Conservation (phyloP, 805 yeast genomes). For the Yarrowia sp. region DNA sequence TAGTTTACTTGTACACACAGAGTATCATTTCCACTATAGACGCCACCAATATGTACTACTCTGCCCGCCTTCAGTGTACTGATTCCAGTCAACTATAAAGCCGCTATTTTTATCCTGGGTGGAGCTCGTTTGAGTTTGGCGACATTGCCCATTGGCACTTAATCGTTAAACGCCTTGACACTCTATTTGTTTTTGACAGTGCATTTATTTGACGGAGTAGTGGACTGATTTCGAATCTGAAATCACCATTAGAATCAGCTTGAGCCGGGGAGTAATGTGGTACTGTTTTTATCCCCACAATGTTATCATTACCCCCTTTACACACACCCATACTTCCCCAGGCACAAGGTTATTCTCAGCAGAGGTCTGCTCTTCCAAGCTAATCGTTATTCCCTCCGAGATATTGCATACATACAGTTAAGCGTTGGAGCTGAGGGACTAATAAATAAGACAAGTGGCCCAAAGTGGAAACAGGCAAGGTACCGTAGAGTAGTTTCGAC, state of each 20-base stretch:
- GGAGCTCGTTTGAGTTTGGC: not conserved
- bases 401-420: conserved; percentile 2
- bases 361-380: not conserved
- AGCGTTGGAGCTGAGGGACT: conserved; percentile 1
- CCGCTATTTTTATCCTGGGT: not conserved
- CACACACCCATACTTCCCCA: not conserved
- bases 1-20: no score
- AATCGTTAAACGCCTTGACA: conserved; percentile 11
- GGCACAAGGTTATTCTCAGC: not conserved
- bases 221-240: no score
- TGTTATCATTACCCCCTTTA: no score
- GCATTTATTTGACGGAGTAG: not conserved
- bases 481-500: not conserved
- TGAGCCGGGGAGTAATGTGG: not conserved
- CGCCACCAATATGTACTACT: no score
- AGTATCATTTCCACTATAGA: no score
- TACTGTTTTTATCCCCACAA: not conserved
- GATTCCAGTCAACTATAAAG: not conserved
- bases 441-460: conserved; percentile 4
- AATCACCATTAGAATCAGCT: no score
- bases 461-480: not conserved
- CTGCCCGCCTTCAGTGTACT: no score
- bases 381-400: conserved; percentile 3
- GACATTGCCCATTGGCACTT: conserved; percentile 7
- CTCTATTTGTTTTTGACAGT: not conserved